Evolutionary conservation across 116 monocot species (phyloP).

Genomic region (Trichopus zeylanicus): DNA sequence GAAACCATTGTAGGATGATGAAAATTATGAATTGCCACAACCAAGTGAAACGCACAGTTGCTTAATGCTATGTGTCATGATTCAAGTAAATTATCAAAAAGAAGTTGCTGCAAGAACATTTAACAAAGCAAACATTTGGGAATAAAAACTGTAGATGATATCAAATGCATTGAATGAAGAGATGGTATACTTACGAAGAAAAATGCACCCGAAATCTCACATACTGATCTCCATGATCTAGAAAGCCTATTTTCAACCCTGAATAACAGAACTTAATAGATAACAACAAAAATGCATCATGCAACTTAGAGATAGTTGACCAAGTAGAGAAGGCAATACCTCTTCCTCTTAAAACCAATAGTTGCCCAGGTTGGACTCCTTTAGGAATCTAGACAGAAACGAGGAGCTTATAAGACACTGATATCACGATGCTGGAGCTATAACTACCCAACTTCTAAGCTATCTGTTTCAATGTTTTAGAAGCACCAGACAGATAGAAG

Average conservation of each 20-base stretch:
- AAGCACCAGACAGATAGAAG: too few species aligned
- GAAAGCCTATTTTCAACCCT: conserved; percentile 67
- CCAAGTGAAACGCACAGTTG: too few species aligned
- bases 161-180: neutral
- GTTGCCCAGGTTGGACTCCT: conserved; percentile 84
- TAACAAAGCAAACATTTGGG: neutral
- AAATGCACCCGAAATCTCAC: conserved; percentile 76
- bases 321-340: conserved; percentile 32
- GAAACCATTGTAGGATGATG: too few species aligned
- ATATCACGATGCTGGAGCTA: too few species aligned
- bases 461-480: too few species aligned
- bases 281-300: neutral
- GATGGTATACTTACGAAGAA: conserved; percentile 55
- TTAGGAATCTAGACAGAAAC: conserved; percentile 94
- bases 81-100: too few species aligned
- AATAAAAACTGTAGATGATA: neutral
- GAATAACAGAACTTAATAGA: conserved; percentile 3
- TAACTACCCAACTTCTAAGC: too few species aligned
- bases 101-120: too few species aligned
- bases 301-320: too few species aligned
- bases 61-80: too few species aligned
- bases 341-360: conserved; percentile 71
- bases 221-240: conserved; percentile 77
- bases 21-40: too few species aligned
- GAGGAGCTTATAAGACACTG: too few species aligned